Evolutionary conservation across 2,329 filamentous ascomycete genomes (phyloP).

Genomic region (Polytolypa hystricis): DNA sequence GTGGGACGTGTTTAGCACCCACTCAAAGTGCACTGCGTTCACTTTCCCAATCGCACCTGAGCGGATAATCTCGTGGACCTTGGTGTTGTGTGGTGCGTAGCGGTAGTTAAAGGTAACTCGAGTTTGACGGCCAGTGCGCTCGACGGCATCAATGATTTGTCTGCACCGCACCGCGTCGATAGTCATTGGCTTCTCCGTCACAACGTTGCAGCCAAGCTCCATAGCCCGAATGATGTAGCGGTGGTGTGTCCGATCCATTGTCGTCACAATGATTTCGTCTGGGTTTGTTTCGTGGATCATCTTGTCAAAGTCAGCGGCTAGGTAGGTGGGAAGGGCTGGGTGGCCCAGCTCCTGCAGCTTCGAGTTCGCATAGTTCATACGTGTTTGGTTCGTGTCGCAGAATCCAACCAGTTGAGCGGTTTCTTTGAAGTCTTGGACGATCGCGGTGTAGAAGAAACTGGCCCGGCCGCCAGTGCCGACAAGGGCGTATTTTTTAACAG

Average conservation of each 20-base stretch:
- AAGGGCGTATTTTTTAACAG: slow-evolving; percentile 36
- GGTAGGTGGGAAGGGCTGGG: slow-evolving; percentile 42
- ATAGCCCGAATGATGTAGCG: slow-evolving; percentile 50
- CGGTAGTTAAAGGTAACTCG: slow-evolving; percentile 55
- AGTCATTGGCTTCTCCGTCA: slow-evolving; percentile 58
- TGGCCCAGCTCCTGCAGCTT: slow-evolving; percentile 39
- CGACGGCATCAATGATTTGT: slow-evolving; percentile 45
- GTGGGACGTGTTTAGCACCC: slow-evolving; percentile 52
- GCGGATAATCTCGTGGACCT: slow-evolving; percentile 43
- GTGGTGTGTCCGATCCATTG: slow-evolving; percentile 52
- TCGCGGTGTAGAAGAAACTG: slow-evolving; percentile 51
- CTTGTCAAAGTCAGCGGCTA: slow-evolving; percentile 44
- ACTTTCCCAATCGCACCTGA: slow-evolving; percentile 47
- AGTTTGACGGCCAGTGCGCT: slow-evolving; percentile 38
- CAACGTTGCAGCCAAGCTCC: slow-evolving; percentile 48
- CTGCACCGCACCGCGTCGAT: slow-evolving; percentile 46
- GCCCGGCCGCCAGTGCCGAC: slow-evolving; percentile 50
- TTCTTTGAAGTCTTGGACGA: slow-evolving; percentile 40
- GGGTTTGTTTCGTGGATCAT: slow-evolving; percentile 47
- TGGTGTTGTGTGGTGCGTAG: slow-evolving; percentile 55
- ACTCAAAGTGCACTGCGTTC: slow-evolving; percentile 51
- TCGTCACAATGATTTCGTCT: slow-evolving; percentile 52
- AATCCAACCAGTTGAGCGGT: slow-evolving; percentile 45
- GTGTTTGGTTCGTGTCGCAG: slow-evolving; percentile 51
- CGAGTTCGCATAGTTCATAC: slow-evolving; percentile 46